Base-by-base conservation (phyloP, 805 yeast genomes). In the Brettanomyces custersianus region DNA sequence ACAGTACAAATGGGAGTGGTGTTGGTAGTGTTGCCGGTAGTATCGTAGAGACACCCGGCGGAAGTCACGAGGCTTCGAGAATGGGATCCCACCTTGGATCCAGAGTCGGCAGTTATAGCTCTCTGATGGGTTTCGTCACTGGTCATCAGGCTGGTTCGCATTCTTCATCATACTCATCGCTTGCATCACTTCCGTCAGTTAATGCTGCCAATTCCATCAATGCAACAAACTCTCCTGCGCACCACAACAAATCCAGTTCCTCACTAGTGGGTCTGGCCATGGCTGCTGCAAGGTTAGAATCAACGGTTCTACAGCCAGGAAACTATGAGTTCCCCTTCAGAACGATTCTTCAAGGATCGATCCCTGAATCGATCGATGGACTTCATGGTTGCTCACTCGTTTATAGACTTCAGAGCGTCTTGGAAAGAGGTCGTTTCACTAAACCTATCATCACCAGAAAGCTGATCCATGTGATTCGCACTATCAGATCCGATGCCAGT, bases 281-380 rank as follows among this genome's bases (percentile, higher is more conserved):
- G 8, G 23, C 30, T 12, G 9, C 28, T 12, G 9, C 36, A 16
- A 11, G 12, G n/a, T 13, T 25, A 5, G 39, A 31, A 43, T 40
- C 55, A 22, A 73, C 70, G 40, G 58, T 67, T 4, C 54, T 82
- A 37, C 67, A 66, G 1, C 74, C 70, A 41, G 97, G 97, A 0
- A 83, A 83, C 55, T 87, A 90, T 52, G 94, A 83, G 51, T 74
- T 92, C 48, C 96, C 97, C 0, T 92, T 92, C 54, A 80, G 80
- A 42, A 72, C 90, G 0, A 68, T 87, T 18, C 52, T 90, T 17
- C 95, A 95, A 0, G 97, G 97, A 1, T 67, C 77, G 26, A 68
- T 82, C 31, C 77, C 86, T 2, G 98, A 92, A 56, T 79, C 94
- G 20, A 79, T 92, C 6, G 95, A 88, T 53, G 96, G 96, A 9